These are phyloP conservation scores for Irineochytrium annulatum DNA, from an alignment of 192 early-diverging fungal species.

Conservation along the genomic window DNA sequence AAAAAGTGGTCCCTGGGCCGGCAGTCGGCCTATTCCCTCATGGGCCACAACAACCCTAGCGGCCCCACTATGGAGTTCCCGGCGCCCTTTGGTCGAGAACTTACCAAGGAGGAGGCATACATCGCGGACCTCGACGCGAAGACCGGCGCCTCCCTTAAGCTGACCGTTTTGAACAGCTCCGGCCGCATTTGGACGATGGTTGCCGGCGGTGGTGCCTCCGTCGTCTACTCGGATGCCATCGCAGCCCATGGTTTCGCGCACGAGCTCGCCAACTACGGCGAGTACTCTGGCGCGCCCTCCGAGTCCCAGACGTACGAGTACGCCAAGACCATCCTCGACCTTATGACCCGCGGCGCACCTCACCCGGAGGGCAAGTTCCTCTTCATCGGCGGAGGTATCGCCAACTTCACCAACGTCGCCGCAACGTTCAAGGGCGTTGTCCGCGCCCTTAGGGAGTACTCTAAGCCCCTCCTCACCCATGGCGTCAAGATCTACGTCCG, in stretches of 20 bases:
- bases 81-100: constrained; percentile 94
- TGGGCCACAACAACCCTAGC: constrained; percentile 44
- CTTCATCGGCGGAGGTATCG: constrained; percentile 99
- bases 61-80: constrained; percentile 95
- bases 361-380: constrained; percentile 93
- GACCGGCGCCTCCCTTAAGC: constrained; percentile 97
- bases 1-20: constrained; percentile 94
- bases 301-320: constrained; percentile 99
- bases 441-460: constrained; percentile 88
- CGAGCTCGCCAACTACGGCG: constrained; percentile 99
- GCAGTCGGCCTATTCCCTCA: constrained; percentile 44
- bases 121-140: constrained; percentile 96
- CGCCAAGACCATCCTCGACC: constrained; percentile 94
- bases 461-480: constrained; percentile 79
- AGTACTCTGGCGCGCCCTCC: constrained; percentile 99
- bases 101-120: constrained; percentile 96
- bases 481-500: constrained; percentile 93
- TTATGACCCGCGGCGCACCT: constrained; percentile 87
- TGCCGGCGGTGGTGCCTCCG: constrained; percentile 97
- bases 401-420: constrained; percentile 99
- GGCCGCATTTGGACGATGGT: constrained; percentile 99
- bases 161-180: constrained; percentile 92
- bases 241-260: constrained; percentile 90
- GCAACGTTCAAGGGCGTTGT: constrained; percentile 99
- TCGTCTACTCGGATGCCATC: constrained; percentile 98